A percentile compares a stretch with the other conserved stretches of the same genome.
Evolutionary conservation across 345 rosid genomes (phyloP).

Genomic region (Nasturtium officinale): DNA sequence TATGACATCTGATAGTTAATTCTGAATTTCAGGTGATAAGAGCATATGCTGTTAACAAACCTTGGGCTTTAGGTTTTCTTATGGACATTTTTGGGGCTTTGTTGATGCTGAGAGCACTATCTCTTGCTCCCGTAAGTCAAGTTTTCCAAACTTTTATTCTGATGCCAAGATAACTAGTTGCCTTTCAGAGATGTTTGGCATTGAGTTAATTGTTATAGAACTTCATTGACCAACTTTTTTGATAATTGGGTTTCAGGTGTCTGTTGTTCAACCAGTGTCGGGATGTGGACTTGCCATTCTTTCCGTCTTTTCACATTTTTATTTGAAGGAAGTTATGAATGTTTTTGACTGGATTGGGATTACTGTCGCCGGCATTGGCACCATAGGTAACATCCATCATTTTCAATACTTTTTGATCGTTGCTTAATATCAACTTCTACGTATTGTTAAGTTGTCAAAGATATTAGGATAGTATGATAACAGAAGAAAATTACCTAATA

Average conservation of each 20-base stretch:
- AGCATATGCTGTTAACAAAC: slow-evolving; percentile 77
- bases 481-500: neutral
- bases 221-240: neutral
- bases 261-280: slow-evolving; percentile 96
- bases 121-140: slow-evolving; percentile 84
- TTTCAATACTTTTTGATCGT: slow-evolving; percentile 18
- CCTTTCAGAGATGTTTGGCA: slow-evolving; percentile 3
- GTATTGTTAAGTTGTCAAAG: neutral
- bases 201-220: neutral
- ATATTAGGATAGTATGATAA: slow-evolving; percentile 7
- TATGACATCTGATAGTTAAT: slow-evolving; percentile 21
- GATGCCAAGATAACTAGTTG: neutral
- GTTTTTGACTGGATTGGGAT: slow-evolving; percentile 94
- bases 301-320: slow-evolving; percentile 89
- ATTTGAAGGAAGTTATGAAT: slow-evolving; percentile 92
- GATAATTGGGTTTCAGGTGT: slow-evolving; percentile 56
- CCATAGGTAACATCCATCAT: slow-evolving; percentile 70
- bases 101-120: slow-evolving; percentile 88
- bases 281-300: slow-evolving; percentile 98
- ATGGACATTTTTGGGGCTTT: slow-evolving; percentile 93
- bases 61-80: slow-evolving; percentile 82
- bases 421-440: neutral
- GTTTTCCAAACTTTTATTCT: neutral
- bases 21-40: slow-evolving; percentile 58
- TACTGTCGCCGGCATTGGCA: slow-evolving; percentile 90